A percentile compares a stretch with the other conserved stretches of the same genome.
phyloP scores from a whole-genome alignment of 2,329 filamentous ascomycete genomes.

The Achaetomium macrosporum region DNA sequence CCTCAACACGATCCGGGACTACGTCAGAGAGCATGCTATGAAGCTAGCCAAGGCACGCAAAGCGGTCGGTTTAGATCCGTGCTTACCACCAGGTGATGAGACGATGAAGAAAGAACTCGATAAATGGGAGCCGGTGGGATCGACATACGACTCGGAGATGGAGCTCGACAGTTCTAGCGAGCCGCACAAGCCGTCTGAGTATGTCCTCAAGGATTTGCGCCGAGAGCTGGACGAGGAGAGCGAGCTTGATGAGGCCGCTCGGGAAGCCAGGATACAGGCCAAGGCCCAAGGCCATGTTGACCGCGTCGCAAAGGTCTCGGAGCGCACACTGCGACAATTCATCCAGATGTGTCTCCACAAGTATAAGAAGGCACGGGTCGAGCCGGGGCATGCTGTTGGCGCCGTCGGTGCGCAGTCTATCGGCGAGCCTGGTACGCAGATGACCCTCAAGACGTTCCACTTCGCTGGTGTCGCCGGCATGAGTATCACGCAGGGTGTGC shows the following conservation, averaged over 20 bases:
- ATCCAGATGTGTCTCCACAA: slow-evolving; percentile 79
- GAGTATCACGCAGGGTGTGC: slow-evolving; percentile 98
- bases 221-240: slow-evolving; percentile 5
- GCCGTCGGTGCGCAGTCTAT: slow-evolving; percentile 97
- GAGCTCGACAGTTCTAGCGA: slow-evolving; percentile 18
- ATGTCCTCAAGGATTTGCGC: slow-evolving; percentile 11
- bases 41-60: slow-evolving; percentile 52
- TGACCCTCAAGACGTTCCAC: slow-evolving; percentile 99
- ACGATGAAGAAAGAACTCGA: slow-evolving; percentile 24
- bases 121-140: slow-evolving; percentile 12
- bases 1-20: slow-evolving; percentile 68
- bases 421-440: slow-evolving; percentile 95
- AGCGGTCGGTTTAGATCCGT: slow-evolving; percentile 43
- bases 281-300: slow-evolving; percentile 43
- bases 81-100: slow-evolving; percentile 23
- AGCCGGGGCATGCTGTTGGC: slow-evolving; percentile 92
- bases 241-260: slow-evolving; percentile 24
- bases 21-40: slow-evolving; percentile 57
- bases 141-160: slow-evolving; percentile 7
- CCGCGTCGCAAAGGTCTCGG: slow-evolving; percentile 77
- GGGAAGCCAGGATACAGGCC: slow-evolving; percentile 25
- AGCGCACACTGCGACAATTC: slow-evolving; percentile 66
- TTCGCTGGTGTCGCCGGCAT: slow-evolving; percentile 99
- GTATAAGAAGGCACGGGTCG: slow-evolving; percentile 84
- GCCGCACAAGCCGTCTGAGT: slow-evolving; percentile 4